These are phyloP conservation scores for Carex cristatella DNA, from an alignment of 176 grass and related monocot genomes.

Conservation along the genomic window DNA sequence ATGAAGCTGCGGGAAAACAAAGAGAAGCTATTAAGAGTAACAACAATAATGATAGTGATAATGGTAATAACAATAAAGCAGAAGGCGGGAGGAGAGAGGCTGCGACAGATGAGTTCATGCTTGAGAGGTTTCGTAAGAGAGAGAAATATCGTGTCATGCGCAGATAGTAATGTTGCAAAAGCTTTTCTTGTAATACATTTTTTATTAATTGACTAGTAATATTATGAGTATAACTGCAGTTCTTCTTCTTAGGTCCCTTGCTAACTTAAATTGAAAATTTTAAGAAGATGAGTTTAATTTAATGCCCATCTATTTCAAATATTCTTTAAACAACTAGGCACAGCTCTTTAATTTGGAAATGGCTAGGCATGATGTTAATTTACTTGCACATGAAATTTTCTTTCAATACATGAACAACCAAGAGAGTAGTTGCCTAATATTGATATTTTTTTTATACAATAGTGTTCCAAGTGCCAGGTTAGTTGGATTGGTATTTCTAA, in stretches of 20 bases:
- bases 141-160: conserved; percentile 44
- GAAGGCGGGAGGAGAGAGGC: conserved; percentile 29
- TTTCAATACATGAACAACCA: not conserved
- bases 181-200: not conserved
- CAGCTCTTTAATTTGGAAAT: not conserved
- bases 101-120: conserved; percentile 49
- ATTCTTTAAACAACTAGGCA: not conserved
- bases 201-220: not conserved
- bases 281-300: not conserved
- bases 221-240: not conserved
- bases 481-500: no score
- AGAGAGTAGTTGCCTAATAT: not conserved
- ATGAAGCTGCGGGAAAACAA: conserved; percentile 21
- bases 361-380: no score
- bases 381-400: not conserved
- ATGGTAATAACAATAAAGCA: conserved; percentile 12
- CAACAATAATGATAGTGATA: not conserved
- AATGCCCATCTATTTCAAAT: not conserved
- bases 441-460: not conserved
- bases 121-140: conserved; percentile 44
- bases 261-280: not conserved
- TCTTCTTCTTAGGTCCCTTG: not conserved
- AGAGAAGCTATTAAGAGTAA: conserved; percentile 27
- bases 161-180: conserved; percentile 22
- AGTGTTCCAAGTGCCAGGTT: not conserved